phyloP scores from a whole-genome alignment of 1,284 basidiomycete genomes.

The Cronartium ribicola region DNA sequence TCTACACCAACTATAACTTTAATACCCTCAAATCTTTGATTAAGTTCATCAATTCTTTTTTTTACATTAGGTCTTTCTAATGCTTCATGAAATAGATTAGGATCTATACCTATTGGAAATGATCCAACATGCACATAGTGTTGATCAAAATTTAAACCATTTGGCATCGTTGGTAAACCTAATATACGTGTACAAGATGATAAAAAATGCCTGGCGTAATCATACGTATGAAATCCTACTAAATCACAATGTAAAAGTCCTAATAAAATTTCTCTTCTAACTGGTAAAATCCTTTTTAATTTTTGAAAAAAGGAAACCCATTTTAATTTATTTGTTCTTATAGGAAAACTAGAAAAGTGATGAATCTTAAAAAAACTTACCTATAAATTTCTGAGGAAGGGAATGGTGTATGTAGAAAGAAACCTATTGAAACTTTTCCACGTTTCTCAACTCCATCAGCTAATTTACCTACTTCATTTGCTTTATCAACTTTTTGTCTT shows the following conservation, averaged over 20 bases:
- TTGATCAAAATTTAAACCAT: constrained; percentile 92
- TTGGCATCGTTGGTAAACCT: constrained; percentile 93
- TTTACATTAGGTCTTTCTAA: constrained; percentile 72
- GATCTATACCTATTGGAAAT: constrained; percentile 98
- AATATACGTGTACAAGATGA: constrained; percentile 96
- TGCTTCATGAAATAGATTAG: constrained; percentile 81
- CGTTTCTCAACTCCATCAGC: constrained; percentile 59
- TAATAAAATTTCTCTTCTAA: constrained; percentile 90
- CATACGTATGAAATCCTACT: constrained; percentile 98
- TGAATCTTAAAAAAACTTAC: constrained; percentile 55
- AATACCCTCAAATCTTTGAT: constrained; percentile 85
- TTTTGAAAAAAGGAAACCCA: neutral
- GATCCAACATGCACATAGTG: constrained; percentile 94
- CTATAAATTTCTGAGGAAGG: constrained; percentile 96
- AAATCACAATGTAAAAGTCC: constrained; percentile 94
- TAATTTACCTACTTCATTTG: constrained; percentile 43
- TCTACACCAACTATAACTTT: constrained; percentile 98
- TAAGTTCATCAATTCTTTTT: constrained; percentile 71
- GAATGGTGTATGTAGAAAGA: constrained; percentile 98
- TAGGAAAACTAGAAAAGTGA: neutral
- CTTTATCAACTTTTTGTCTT: constrained; percentile 28
- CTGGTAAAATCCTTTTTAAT: constrained; percentile 76
- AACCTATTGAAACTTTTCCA: constrained; percentile 63
- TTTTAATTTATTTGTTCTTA: neutral
- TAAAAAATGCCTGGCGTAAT: constrained; percentile 98